Evolutionary conservation across 2,329 filamentous ascomycete genomes (phyloP).

Genomic region (Chrysosphaeria jannelii): DNA sequence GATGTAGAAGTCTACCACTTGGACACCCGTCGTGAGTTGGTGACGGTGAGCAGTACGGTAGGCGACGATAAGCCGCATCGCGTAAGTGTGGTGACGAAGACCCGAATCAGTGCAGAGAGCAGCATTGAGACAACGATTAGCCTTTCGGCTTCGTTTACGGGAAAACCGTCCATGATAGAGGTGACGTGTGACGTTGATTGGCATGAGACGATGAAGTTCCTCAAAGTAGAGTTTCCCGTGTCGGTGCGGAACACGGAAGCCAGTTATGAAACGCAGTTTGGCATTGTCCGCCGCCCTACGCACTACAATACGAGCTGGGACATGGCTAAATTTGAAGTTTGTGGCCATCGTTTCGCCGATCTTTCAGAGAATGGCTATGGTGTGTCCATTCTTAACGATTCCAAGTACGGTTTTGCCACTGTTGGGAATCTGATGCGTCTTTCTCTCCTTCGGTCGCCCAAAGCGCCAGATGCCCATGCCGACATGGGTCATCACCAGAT

Average conservation of each 20-base stretch:
- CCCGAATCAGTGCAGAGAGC: slow-evolving; percentile 63
- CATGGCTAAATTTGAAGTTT: slow-evolving; percentile 57
- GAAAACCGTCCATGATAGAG: slow-evolving; percentile 40
- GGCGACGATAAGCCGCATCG: slow-evolving; percentile 40
- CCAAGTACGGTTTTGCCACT: slow-evolving; percentile 39
- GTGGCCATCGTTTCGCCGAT: slow-evolving; percentile 45
- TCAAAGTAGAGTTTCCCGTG: slow-evolving; percentile 96
- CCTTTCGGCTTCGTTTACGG: slow-evolving; percentile 35
- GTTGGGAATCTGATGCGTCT: slow-evolving; percentile 37
- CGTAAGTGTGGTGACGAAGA: slow-evolving; percentile 58
- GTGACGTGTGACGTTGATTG: slow-evolving; percentile 75
- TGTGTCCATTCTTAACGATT: slow-evolving; percentile 37
- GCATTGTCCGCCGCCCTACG: slow-evolving; percentile 63
- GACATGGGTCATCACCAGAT: slow-evolving; percentile 38
- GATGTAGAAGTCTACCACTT: slow-evolving; percentile 94
- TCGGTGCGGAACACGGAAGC: slow-evolving; percentile 76
- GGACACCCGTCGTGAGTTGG: slow-evolving; percentile 51
- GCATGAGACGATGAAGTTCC: slow-evolving; percentile 89
- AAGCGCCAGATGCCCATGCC: slow-evolving; percentile 36
- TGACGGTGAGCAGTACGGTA: slow-evolving; percentile 36
- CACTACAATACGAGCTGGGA: slow-evolving; percentile 91
- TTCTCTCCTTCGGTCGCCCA: slow-evolving; percentile 30
- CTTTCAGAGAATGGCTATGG: slow-evolving; percentile 38
- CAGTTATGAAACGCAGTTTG: slow-evolving; percentile 83
- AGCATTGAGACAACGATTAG: slow-evolving; percentile 68